Evolutionary conservation across 306 rosid genomes (phyloP), one percentile per base, ranked within the genome.

Genomic region (Medicago arabica): DNA sequence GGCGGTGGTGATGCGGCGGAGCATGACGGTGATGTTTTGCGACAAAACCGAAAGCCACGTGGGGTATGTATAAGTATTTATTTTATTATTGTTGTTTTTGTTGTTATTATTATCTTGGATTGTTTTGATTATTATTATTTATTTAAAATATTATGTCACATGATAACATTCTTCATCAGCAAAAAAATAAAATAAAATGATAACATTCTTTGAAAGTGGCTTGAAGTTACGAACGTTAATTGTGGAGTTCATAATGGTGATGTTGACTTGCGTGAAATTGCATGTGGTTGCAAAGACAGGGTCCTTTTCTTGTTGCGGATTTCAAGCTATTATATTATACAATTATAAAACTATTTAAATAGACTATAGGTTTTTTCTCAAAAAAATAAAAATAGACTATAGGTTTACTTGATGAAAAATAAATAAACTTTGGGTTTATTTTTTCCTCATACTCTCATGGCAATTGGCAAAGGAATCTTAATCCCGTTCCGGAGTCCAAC

Each of bases 61-160:
- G 51, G 86, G 92, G 95, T 89, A 84, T 11, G 87, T 62, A 2
- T 74, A 84, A 9, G 87, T 62, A 2, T 76, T 68, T 25, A 4
- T 19, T 43, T 43, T 44, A 64, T 8, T 67, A 14, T 23, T 14
- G 0, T 58, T 58, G 21, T 57, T 21, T 57, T 57, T 21, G 6
- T 47, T 36, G 1, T 61, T 5, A 39, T 64, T 69, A 61, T 64
- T 69, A 61, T 55, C 41, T 50, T 50, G 1, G 14, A 67, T 74
- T 67, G 0, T 44, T 40, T 54, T 23, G n/a, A n/a, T n/a, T 0
- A 3, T 74, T 55, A 41, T 40, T 16, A 13, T n/a, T 39, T 39
- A 57, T 8, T 74, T 18, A 75, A 15, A 9, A 7, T 39, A 39
- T 40, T 17, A 50, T 39, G 13, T 63, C 23, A 16, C 28, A 1